Percentiles rank a stretch among this genome's conserved stretches.
These are phyloP conservation scores for Nothophytophthora sp. DNA, from an alignment of 352 stramenopile genomes.

Conservation along the genomic window DNA sequence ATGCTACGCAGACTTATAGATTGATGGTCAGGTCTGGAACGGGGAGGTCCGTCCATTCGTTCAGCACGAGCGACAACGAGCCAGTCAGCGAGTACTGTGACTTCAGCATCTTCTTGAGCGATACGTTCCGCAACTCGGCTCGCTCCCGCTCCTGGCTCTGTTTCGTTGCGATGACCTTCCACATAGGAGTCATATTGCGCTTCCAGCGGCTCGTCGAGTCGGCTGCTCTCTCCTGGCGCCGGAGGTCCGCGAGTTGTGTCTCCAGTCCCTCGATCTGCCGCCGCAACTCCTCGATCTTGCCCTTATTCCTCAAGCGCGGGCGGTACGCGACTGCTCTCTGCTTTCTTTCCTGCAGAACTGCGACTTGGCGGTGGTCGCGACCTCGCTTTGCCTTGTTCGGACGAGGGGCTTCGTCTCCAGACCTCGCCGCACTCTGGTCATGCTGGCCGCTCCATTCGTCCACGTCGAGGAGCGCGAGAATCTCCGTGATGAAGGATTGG, in stretches of 20 bases:
- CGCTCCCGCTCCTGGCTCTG: conserved; percentile 18
- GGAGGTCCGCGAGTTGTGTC: conserved; percentile 6
- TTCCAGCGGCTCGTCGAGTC: not conserved
- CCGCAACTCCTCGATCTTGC: conserved; percentile 21
- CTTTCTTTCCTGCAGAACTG: conserved; percentile 6
- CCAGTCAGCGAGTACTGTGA: conserved; percentile 11
- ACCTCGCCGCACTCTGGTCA: not conserved
- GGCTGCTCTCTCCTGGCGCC: not conserved
- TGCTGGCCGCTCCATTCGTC: conserved; percentile 1
- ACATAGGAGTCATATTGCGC: too few species aligned
- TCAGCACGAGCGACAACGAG: conserved; percentile 16
- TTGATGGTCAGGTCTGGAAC: conserved; percentile 4
- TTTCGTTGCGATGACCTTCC: conserved; percentile 18
- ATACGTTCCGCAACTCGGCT: conserved; percentile 18
- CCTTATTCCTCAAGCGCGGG: conserved; percentile 23
- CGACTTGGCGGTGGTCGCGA: not conserved
- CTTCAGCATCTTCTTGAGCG: conserved; percentile 18
- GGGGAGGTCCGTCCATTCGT: conserved; percentile 9
- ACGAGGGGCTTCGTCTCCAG: not conserved
- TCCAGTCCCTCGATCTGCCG: conserved; percentile 14
- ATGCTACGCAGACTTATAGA: conserved; percentile 3
- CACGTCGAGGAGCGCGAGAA: conserved; percentile 11
- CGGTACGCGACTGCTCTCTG: not conserved
- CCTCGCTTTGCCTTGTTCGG: not conserved
- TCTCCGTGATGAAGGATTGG: conserved; percentile 5